Conservation (phyloP, 805 yeast species). For the Lipomyces chichibuensis region DNA sequence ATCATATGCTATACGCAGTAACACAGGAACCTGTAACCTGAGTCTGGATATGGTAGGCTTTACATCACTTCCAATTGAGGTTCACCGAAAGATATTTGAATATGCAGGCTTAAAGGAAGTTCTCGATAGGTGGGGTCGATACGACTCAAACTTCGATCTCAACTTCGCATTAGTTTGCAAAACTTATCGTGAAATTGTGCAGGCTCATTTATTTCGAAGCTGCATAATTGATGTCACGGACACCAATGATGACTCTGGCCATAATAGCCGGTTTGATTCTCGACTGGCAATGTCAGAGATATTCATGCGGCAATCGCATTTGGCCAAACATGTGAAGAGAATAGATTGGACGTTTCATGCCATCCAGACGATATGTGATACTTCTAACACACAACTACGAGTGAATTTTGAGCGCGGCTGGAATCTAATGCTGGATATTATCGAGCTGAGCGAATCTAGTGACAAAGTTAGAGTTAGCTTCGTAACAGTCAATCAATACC, state of each 20-base stretch:
- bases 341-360: conserved; percentile 1
- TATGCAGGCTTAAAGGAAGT: neutral
- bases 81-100: neutral
- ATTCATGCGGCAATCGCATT: neutral
- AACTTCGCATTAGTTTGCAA: neutral
- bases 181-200: neutral
- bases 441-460: neutral
- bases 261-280: neutral
- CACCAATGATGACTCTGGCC: neutral
- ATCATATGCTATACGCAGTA: neutral
- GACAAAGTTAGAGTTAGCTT: neutral
- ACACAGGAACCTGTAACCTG: neutral
- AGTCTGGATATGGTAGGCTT: neutral
- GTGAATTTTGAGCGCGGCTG: neutral
- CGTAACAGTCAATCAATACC: neutral
- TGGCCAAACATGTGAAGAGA: neutral
- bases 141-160: neutral
- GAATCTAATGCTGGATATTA: neutral
- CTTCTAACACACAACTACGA: neutral
- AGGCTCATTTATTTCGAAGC: neutral
- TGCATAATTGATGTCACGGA: neutral
- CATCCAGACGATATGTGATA: neutral
- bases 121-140: neutral
- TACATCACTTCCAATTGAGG: neutral
- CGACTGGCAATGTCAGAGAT: neutral